Evolutionary conservation across 2,329 filamentous ascomycete species (phyloP), one percentile per base, ranked within the genome.

Genomic region (Hortaea werneckii): DNA sequence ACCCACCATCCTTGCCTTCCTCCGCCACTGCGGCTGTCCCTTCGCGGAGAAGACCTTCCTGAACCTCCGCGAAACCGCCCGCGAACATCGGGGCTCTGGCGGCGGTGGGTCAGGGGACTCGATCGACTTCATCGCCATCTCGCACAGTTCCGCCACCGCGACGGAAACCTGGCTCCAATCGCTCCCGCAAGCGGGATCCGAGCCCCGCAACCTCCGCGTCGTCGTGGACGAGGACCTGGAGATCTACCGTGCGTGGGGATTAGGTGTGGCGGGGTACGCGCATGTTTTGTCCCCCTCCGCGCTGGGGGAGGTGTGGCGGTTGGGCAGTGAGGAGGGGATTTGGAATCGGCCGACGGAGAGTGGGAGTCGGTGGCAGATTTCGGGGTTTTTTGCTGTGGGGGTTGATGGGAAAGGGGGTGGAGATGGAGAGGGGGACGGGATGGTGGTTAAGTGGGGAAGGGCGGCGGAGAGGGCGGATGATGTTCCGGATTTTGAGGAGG

Each of bases 21-120:
- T 87, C 5, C 72, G 83, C 30, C 82, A 87, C 60, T 87, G 82
- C 60, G 83, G 83, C 30, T 85, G 82, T 66, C 83, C 83, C 8
- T 85, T 83, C 83, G 73, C 62, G 4, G 62, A 65, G 46, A 62
- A 63, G 41, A 63, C 62, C 6, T 61, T 83, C 63, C 69, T 70
- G 45, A 55, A 60, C 29, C 67, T 85, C 29, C 71, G 76, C 39
- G 61, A 68, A 38, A 60, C 78, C 47, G 79, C 79, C 10, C 64
- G 67, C 35, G 56, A 66, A 30, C 65, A 81, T 59, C 30, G n/a
- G n/a, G 62, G 68, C 26, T n/a, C n/a, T n/a, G n/a, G n/a, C n/a
- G n/a, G n/a, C n/a, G n/a, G n/a, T n/a, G n/a, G n/a, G n/a, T n/a
- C n/a, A n/a, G n/a, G n/a, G n/a, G n/a, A n/a, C n/a, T n/a, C n/a